Conservation (phyloP, 768 basidiomycete genomes). For the Obba rivulosa region DNA sequence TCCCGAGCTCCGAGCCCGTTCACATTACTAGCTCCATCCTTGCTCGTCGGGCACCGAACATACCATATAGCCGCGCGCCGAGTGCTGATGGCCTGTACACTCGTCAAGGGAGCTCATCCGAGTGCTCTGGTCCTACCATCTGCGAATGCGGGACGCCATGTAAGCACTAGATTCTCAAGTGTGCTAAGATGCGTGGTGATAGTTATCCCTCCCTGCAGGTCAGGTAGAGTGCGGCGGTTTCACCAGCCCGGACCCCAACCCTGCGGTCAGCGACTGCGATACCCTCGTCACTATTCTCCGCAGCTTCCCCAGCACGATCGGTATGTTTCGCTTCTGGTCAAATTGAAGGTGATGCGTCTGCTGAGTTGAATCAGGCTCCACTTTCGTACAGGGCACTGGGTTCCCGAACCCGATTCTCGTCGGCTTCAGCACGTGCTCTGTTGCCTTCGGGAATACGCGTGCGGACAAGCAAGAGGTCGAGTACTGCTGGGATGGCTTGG, state of each 20-base stretch:
- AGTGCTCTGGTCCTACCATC: background rate
- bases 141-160: background rate
- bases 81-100: background rate
- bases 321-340: background rate
- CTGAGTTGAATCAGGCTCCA: background rate
- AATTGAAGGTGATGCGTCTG: background rate
- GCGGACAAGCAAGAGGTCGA: background rate
- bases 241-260: background rate
- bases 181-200: too few relatives aligned
- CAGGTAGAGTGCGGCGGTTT: background rate
- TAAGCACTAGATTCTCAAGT: too few relatives aligned
- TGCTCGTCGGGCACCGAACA: background rate
- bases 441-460: background rate
- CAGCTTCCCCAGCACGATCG: background rate
- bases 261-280: background rate
- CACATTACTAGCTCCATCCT: background rate
- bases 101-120: background rate
- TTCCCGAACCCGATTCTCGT: slow-evolving; percentile 3
- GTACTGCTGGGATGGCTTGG: background rate
- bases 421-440: slow-evolving; percentile 1
- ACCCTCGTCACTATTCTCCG: background rate
- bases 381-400: slow-evolving; percentile 1
- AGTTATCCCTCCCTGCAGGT: too few relatives aligned
- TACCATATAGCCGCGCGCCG: background rate
- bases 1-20: too few relatives aligned